A percentile compares a stretch with the other conserved stretches of the same genome.
phyloP scores from a whole-genome alignment of 2,329 filamentous ascomycete genomes.

The Periconia sp. region DNA sequence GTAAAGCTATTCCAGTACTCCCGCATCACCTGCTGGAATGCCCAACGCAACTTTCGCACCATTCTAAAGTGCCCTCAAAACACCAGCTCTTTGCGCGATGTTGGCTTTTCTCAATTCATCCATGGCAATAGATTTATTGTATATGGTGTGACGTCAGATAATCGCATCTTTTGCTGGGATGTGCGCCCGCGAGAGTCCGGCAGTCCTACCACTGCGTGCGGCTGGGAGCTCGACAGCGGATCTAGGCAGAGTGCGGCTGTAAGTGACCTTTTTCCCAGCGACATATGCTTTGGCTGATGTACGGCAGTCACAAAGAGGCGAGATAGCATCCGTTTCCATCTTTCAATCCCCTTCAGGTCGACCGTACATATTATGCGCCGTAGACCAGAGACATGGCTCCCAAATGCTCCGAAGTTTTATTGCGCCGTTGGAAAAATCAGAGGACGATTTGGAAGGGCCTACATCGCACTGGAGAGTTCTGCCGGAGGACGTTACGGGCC shows the following conservation, averaged over 20 bases:
- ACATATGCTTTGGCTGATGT: conserved; percentile 12
- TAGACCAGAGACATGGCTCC: conserved; percentile 23
- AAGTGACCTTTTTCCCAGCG: conserved; percentile 12
- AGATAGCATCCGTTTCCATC: conserved; percentile 21
- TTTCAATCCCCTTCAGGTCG: conserved; percentile 19
- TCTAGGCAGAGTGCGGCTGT: conserved; percentile 15
- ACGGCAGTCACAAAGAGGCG: conserved; percentile 16
- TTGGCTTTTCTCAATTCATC: conserved; percentile 20
- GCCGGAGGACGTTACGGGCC: conserved; percentile 10
- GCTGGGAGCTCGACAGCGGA: conserved; percentile 17
- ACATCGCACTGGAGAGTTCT: conserved; percentile 15
- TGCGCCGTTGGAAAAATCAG: conserved; percentile 13
- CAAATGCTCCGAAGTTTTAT: conserved; percentile 22
- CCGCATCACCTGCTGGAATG: conserved; percentile 17
- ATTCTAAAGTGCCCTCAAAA: conserved; percentile 19
- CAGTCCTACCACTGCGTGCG: conserved; percentile 2
- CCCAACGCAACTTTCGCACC: conserved; percentile 8
- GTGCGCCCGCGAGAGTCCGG: conserved; percentile 5
- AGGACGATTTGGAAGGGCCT: too few species aligned
- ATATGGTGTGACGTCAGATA: conserved; percentile 21
- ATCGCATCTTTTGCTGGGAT: conserved; percentile 24
- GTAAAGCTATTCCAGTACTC: conserved; percentile 24
- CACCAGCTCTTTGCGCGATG: conserved; percentile 18
- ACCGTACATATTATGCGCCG: conserved; percentile 25
- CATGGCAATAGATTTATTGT: conserved; percentile 14